phyloP scores from a whole-genome alignment of 139 green algal genomes.

The Closterium sp. region DNA sequence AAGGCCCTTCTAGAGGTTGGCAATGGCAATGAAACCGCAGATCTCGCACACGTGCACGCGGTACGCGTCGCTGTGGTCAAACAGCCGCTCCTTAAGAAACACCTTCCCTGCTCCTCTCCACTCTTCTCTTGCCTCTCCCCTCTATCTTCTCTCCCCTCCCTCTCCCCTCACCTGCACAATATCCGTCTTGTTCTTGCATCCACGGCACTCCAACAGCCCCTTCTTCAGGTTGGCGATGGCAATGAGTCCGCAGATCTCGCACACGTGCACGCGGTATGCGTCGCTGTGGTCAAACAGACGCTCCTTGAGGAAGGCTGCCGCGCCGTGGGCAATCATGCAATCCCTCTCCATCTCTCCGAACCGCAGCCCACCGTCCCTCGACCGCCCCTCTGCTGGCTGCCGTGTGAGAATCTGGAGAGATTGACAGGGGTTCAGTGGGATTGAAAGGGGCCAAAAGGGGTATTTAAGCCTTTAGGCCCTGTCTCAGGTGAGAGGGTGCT shows the following conservation, averaged over 20 bases:
- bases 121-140: too few species aligned
- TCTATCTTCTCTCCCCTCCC: too few species aligned
- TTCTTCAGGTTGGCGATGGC: constrained; percentile 65
- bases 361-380: constrained; percentile 90
- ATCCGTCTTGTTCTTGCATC: constrained; percentile 62
- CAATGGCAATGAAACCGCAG: too few species aligned
- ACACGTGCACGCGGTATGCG: constrained; percentile 64
- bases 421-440: too few species aligned
- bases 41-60: too few species aligned
- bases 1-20: too few species aligned
- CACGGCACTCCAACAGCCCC: background rate
- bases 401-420: constrained; percentile 92
- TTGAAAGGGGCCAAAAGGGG: background rate
- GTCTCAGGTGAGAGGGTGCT: too few species aligned
- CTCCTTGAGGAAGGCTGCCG: constrained; percentile 62
- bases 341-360: constrained; percentile 99
- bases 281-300: constrained; percentile 65
- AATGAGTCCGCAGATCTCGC: constrained; percentile 61
- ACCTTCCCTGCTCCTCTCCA: too few species aligned
- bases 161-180: constrained; percentile 18
- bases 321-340: constrained; percentile 72
- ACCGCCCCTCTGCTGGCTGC: constrained; percentile 93
- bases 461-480: too few species aligned
- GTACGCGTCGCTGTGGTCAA: too few species aligned
- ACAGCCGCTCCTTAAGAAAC: too few species aligned